Conservation (phyloP, 257 asterid genomes). For the Solanum acaule region DNA sequence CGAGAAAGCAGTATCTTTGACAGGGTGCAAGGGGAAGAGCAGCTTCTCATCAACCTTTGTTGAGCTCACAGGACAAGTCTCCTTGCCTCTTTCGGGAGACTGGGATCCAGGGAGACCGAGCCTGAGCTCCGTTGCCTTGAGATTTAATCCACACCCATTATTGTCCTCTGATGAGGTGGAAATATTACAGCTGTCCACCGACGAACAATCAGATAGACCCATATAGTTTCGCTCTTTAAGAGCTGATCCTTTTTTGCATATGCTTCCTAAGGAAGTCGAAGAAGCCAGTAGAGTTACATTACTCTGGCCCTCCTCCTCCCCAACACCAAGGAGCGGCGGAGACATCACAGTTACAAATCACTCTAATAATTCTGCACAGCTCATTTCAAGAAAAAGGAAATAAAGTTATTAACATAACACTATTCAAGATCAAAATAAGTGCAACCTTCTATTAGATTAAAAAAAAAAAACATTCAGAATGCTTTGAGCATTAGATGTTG, state of each 20-base stretch:
- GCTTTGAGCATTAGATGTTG: not conserved
- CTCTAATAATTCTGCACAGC: conserved; percentile 11
- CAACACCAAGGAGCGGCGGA: conserved; percentile 38
- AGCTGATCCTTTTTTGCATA: conserved; percentile 24
- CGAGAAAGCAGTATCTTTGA: conserved; percentile 18
- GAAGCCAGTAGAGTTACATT: conserved; percentile 39
- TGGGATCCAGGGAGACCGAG: conserved; percentile 64
- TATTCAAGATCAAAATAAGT: not conserved
- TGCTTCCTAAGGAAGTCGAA: conserved; percentile 34
- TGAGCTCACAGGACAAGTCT: conserved; percentile 15
- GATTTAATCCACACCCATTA: conserved; percentile 27
- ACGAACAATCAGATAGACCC: conserved; percentile 65
- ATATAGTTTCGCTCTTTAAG: conserved; percentile 60
- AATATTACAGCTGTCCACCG: conserved; percentile 50
- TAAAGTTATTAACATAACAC: not conserved
- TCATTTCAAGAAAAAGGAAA: not conserved
- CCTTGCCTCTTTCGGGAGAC: conserved; percentile 42
- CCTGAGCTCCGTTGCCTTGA: conserved; percentile 66
- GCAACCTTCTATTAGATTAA: no score
- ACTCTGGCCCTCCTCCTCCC: conserved; percentile 40
- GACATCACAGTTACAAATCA: conserved; percentile 35
- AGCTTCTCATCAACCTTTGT: conserved; percentile 46
- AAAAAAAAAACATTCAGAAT: not conserved
- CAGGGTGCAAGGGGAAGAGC: conserved; percentile 51
- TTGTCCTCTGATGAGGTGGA: conserved; percentile 32